Base-by-base conservation (phyloP, 2,329 filamentous ascomycete genomes). In the Fusarium musae region DNA sequence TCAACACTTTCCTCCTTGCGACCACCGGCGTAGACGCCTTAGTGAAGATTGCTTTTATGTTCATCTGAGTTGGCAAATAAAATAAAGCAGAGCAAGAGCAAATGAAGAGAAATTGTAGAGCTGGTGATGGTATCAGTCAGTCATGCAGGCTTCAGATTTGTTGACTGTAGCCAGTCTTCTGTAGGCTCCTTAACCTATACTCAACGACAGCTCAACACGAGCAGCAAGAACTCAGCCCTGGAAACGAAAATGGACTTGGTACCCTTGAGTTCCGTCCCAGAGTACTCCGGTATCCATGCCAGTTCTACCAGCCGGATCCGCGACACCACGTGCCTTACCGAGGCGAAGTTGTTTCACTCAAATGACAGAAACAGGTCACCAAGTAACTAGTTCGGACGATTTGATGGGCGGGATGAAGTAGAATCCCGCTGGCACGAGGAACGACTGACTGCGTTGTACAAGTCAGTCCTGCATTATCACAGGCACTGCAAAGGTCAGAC, bases 281-380 rank as follows among this genome's bases (percentile, higher is more conserved):
- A 32, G 47, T 1, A 23, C 9, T 34, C 21, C 2, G 43, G 32
- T 67, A 57, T 61, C 53, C 63, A 59, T 59, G 56, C 30, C 53
- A 19, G 16, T 49, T 43, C 40, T 34, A 10, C 44, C 32, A 46
- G 43, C 17, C 40, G 63, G 37, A 46, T n/a, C 50, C 44, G 56
- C 21, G 30, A 19, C 16, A 60, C 46, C 50, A 72, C 37, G 40
- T 54, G 63, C 71, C 40, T 58, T 56, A 16, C 63, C 56, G 67
- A 70, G 59, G 26, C 53, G 40, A 52, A 56, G 21, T 44, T 59
- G 70, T 69, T 72, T 74, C 71, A 73, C 69, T 28, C 6, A 57
- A 32, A 66, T 59, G 36, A 23, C n/a, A 40, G 34, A 57, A 66
- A 62, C 57, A 56, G 47, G 46, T 26, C 36, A 61, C 36, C 28